phyloP scores from a whole-genome alignment of 805 yeast species.

The Kuraishia ogatae region DNA sequence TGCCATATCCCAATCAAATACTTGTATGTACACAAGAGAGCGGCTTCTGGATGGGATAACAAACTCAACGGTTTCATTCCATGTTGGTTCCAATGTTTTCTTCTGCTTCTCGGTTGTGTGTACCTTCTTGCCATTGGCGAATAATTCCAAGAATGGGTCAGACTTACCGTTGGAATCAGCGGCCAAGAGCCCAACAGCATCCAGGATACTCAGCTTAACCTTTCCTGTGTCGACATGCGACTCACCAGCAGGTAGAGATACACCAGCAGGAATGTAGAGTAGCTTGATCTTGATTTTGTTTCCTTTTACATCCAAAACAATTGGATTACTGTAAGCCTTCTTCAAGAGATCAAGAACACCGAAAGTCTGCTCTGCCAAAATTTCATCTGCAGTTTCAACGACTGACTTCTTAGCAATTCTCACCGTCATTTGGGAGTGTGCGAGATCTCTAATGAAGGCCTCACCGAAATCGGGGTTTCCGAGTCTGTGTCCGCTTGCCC shows the following conservation, averaged over 20 bases:
- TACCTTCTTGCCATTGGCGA: constrained; percentile 42
- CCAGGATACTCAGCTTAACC: constrained; percentile 44
- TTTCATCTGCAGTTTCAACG: constrained; percentile 36
- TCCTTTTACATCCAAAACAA: constrained; percentile 32
- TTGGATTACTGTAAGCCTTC: constrained; percentile 37
- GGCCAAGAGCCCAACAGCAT: constrained; percentile 44
- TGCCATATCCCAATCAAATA: constrained; percentile 74
- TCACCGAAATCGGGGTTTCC: constrained; percentile 39
- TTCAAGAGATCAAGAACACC: constrained; percentile 47
- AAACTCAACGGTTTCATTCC: constrained; percentile 61
- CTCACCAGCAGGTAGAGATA: constrained; percentile 47
- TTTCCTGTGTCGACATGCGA: constrained; percentile 62
- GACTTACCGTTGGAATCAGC: constrained; percentile 72
- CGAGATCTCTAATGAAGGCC: constrained; percentile 63
- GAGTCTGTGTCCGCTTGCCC: constrained; percentile 36
- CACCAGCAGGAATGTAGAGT: constrained; percentile 53
- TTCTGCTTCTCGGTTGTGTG: constrained; percentile 54
- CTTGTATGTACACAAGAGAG: constrained; percentile 35
- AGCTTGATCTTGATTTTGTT: constrained; percentile 35
- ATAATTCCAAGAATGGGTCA: constrained; percentile 57
- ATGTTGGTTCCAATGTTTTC: constrained; percentile 62
- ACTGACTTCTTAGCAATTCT: constrained; percentile 47
- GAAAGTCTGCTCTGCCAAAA: constrained; percentile 40
- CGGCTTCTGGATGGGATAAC: constrained; percentile 59
- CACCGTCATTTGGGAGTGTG: constrained; percentile 46